A percentile compares a stretch with the other conserved stretches of the same genome.
These are phyloP conservation scores for Bidens hawaiensis DNA, from an alignment of 140 eudicot species.

Conservation along the genomic window DNA sequence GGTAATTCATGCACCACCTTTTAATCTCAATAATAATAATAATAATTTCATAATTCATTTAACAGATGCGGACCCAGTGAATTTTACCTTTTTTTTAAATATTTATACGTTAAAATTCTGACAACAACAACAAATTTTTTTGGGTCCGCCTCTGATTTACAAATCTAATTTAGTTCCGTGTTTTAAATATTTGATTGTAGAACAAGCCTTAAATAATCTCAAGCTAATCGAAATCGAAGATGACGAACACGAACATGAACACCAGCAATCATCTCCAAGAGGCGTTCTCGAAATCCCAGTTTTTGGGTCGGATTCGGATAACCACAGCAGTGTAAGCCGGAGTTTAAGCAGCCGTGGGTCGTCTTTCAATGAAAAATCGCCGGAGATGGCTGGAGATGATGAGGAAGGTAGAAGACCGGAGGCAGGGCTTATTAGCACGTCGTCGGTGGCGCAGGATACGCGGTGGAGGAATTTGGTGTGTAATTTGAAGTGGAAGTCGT, in stretches of 20 bases:
- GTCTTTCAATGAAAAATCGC: constrained; percentile 30
- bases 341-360: constrained; percentile 38
- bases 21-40: too few relatives aligned
- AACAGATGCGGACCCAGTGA: too few relatives aligned
- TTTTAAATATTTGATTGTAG: not conserved
- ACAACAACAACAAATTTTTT: too few relatives aligned
- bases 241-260: constrained; percentile 19
- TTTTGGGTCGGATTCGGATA: constrained; percentile 59
- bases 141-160: too few relatives aligned
- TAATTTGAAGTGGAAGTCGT: constrained; percentile 42
- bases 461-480: constrained; percentile 51
- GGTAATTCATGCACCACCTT: constrained; percentile 1
- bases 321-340: constrained; percentile 33
- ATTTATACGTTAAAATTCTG: too few relatives aligned
- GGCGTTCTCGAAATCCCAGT: constrained; percentile 59
- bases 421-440: constrained; percentile 5
- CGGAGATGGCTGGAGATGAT: constrained; percentile 12
- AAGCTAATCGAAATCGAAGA: constrained; percentile 15
- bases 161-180: too few relatives aligned
- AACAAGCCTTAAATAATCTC: constrained; percentile 16
- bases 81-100: too few relatives aligned
- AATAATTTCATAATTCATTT: too few relatives aligned
- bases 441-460: constrained; percentile 17
- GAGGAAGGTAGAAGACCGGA: not conserved
- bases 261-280: constrained; percentile 54